phyloP scores from a whole-genome alignment of 257 asterid species.

The Marsdenia floribunda region DNA sequence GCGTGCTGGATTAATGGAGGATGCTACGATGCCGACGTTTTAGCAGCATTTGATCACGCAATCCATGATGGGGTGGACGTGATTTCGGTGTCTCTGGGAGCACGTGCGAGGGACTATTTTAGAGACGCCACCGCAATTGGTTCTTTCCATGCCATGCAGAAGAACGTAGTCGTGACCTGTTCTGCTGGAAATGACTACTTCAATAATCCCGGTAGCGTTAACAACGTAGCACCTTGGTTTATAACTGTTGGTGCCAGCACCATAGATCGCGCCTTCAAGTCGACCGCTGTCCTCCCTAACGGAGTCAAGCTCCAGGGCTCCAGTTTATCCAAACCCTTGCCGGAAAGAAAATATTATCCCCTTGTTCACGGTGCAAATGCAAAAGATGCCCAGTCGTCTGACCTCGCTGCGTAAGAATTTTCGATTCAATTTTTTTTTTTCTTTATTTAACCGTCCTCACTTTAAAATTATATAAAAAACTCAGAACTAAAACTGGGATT shows the following conservation, averaged over 20 bases:
- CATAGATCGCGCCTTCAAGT: neutral
- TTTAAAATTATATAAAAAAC: too few species aligned
- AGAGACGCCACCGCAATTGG: conserved; percentile 31
- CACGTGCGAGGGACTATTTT: conserved; percentile 11
- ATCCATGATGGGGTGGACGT: conserved; percentile 72
- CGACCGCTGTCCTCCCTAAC: neutral
- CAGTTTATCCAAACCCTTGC: conserved; percentile 33
- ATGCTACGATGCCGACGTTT: conserved; percentile 55
- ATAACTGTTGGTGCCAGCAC: conserved; percentile 9
- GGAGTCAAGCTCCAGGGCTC: conserved; percentile 38
- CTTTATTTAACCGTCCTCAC: too few species aligned
- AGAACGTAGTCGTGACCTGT: neutral
- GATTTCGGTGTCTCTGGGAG: conserved; percentile 58
- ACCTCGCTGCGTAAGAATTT: neutral
- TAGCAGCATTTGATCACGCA: conserved; percentile 53
- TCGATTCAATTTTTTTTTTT: too few species aligned
- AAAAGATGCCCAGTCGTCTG: conserved; percentile 21
- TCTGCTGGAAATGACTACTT: conserved; percentile 3
- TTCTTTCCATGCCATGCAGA: conserved; percentile 10
- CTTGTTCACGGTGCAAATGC: conserved; percentile 25
- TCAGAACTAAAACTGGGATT: too few species aligned
- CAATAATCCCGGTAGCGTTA: neutral
- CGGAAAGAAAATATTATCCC: conserved; percentile 26
- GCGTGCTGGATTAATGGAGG: conserved; percentile 40
- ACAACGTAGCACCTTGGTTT: conserved; percentile 10